These are phyloP conservation scores for Didymosphaeria variabile DNA, from an alignment of 2,329 filamentous ascomycete genomes.

Conservation along the genomic window DNA sequence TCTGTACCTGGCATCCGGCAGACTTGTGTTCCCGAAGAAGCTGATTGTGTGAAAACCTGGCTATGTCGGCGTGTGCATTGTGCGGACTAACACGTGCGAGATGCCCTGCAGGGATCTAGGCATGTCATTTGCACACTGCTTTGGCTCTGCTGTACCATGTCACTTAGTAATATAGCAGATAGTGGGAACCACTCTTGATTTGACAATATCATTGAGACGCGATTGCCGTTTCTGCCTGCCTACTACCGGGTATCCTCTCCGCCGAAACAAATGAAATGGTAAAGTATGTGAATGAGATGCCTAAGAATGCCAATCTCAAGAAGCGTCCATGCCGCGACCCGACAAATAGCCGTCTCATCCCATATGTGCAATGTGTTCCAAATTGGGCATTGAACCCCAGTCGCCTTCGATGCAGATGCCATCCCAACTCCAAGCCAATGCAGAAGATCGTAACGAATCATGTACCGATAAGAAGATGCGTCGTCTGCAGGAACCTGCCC, in stretches of 20 bases:
- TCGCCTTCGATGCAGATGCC: constrained; percentile 1
- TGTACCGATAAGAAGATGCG: constrained; percentile 30
- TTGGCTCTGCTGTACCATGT: neutral
- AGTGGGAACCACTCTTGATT: neutral
- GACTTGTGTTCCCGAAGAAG: neutral
- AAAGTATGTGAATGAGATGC: constrained; percentile 37
- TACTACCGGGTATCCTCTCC: constrained; percentile 18
- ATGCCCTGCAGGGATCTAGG: neutral
- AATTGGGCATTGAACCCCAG: constrained; percentile 6
- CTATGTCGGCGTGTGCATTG: neutral
- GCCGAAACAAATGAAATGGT: constrained; percentile 38
- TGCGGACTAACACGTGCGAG: neutral
- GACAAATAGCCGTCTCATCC: constrained; percentile 7
- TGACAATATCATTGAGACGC: neutral
- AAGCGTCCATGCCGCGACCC: neutral
- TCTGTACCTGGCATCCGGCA: no score
- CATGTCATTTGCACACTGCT: neutral
- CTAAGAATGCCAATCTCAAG: constrained; percentile 27
- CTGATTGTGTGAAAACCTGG: neutral
- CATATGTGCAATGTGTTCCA: constrained; percentile 22
- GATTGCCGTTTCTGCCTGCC: constrained; percentile 2
- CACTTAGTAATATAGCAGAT: neutral
- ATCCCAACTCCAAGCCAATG: constrained; percentile 26
- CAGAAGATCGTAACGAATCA: constrained; percentile 31
- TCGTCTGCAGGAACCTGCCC: constrained; percentile 29